Evolutionary conservation across 2,329 filamentous ascomycete species (phyloP), one percentile per base, ranked within the genome.

Genomic region (Phyllosticta citribraziliensis): DNA sequence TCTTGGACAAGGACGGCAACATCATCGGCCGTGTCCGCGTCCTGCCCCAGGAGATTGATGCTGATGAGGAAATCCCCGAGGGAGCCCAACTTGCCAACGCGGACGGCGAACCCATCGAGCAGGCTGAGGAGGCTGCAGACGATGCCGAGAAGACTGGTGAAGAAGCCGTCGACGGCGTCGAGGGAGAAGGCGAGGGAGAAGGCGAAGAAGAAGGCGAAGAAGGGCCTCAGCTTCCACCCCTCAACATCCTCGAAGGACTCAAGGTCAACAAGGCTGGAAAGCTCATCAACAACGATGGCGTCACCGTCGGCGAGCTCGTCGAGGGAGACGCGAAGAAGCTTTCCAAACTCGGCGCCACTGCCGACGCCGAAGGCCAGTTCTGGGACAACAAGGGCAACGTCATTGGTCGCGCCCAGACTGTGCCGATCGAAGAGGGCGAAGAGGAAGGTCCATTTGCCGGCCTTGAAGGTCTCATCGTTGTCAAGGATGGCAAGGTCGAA

Each of bases 1-100:
- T 87, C 61, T 78, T 86, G 68, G 84, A 86, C 69, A 83, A 80
- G 70, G 80, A 83, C 54, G 84, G 84, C 53, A 84, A 85, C 52
- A 78, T 87, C 64, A 79, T 87, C 64, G 85, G 84, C 51, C 81
- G 81, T 64, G 82, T 85, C 64, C 77, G 82, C 66, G 76, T 79
- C n/a, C 73, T 81, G 4, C 77, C 79, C 11, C 76, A 78, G 65
- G 69, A 74, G 52, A 65, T 73, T 59, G 66, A 73, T 47, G 67
- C 66, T 19, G 30, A 40, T 51, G 50, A 61, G 25, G 58, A 56
- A 19, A 57, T 33, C 17, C 40, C 55, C 30, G 60, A 59, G 33
- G 61, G 60, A 5, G 56, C 6, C 6, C n/a, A 35, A 22, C 59
- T 67, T 33, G 65, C 66, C 25, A 72, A 72, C 50, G 69, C 72